Base-by-base conservation (phyloP, 2,329 filamentous ascomycete species). In the Mycosphaerella sp. region DNA sequence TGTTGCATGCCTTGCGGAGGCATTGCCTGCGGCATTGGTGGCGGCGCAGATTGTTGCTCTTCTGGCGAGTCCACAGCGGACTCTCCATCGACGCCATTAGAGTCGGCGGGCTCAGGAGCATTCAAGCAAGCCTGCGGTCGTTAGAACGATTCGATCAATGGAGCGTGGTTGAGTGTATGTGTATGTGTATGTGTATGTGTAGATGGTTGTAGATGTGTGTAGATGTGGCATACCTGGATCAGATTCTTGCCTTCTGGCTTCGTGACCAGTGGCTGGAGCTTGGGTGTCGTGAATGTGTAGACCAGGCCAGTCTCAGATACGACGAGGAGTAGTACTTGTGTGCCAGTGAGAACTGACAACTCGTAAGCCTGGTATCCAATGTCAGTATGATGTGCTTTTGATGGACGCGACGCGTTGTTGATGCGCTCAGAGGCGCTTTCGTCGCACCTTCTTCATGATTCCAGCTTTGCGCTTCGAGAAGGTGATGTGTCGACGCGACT, bases 381-480 rank as follows among this genome's bases (percentile, higher is more conserved):
- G 55, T 58, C 48, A 61, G 59, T 48, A 41, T 30, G 25, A 52
- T 50, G 50, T 44, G 49, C 44, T 28, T 39, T 27, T 45, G 51
- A 40, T 41, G 40, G 17, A 39, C 42, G 44, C 30, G 47, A 53
- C 53, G 55, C 51, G 58, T 55, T 51, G 28, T 30, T 28, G 28
- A 43, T 45, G 44, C 18, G 39, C 30, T 21, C 14, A 13, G 10
- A 25, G 28, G 7, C n/a, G 41, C 17, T 6, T 1, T n/a, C 8
- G 13, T 55, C 60, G 52, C 71, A 96, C 93, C 89, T 97, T 97
- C 81, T 98, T 97, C 93, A 98, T 97, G 73, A 98, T 97, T 65
- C 93, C 93, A 50, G 93, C 93, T 79, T 98, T 98, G 72, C 93
- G 89, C 84, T 98, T 98, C 64, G 91, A 97, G 73, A 98, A 97